phyloP scores from a whole-genome alignment of 106 monocot species.

The Alisma plantagoaquatica region DNA sequence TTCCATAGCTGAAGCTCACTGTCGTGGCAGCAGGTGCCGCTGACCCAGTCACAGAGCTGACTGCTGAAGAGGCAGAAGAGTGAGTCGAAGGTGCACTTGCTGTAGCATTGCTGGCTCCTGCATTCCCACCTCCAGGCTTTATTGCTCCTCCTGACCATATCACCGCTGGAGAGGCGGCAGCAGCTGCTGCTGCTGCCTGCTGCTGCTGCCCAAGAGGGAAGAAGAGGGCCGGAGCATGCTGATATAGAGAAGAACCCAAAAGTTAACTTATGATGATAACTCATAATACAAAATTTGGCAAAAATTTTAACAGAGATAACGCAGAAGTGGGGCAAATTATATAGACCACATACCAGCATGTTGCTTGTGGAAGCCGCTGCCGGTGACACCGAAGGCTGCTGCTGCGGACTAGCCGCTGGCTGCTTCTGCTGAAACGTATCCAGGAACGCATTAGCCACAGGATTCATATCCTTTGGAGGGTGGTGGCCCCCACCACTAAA shows the following conservation, averaged over 20 bases:
- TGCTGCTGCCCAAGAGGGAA: constrained; percentile 77
- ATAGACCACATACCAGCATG: constrained; percentile 46
- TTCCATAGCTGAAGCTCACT: constrained; percentile 62
- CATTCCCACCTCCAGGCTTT: constrained; percentile 13
- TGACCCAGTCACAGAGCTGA: constrained; percentile 14
- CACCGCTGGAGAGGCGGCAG: constrained; percentile 12
- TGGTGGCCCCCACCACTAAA: background rate
- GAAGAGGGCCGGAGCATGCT: constrained; percentile 62
- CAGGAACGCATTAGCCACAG: constrained; percentile 3
- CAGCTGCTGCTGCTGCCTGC: constrained; percentile 21
- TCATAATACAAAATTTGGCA: background rate
- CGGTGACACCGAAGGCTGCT: constrained; percentile 32
- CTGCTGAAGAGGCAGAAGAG: constrained; percentile 22
- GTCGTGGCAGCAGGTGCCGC: constrained; percentile 13
- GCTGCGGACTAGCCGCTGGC: no score
- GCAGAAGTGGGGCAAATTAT: no score
- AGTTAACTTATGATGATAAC: background rate
- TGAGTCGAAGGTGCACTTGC: no score
- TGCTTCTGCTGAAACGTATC: constrained; percentile 60
- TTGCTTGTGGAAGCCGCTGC: constrained; percentile 36
- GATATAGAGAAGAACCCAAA: constrained; percentile 4
- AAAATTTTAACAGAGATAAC: background rate
- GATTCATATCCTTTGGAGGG: constrained; percentile 36
- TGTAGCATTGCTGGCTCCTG: no score
- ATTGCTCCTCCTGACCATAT: constrained; percentile 16